phyloP scores from a whole-genome alignment of 441 rosid genomes.

The Adansonia grandidieri region DNA sequence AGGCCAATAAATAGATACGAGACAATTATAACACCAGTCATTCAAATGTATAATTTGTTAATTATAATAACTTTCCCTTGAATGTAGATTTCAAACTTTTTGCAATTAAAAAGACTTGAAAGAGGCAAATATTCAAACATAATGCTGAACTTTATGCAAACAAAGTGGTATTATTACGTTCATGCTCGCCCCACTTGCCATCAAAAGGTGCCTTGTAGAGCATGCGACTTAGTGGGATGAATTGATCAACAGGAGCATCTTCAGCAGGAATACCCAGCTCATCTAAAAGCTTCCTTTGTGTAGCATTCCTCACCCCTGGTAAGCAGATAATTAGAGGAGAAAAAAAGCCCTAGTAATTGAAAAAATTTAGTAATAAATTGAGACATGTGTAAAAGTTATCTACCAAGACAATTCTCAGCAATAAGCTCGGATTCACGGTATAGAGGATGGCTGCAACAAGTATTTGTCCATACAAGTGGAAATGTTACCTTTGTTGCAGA shows the following conservation, averaged over 20 bases:
- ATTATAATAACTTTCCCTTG: not conserved
- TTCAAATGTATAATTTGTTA: not conserved
- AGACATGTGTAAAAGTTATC: conserved; percentile 19
- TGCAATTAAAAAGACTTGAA: not conserved
- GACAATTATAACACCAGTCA: not conserved
- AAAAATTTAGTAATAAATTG: not conserved
- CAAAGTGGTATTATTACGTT: conserved; percentile 54
- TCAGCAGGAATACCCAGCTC: conserved; percentile 88
- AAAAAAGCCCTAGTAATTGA: too few relatives aligned
- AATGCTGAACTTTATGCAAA: not conserved
- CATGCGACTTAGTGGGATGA: conserved; percentile 71
- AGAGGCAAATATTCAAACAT: not conserved
- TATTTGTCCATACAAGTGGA: conserved; percentile 98
- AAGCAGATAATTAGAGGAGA: conserved; percentile 18
- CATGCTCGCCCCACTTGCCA: conserved; percentile 98
- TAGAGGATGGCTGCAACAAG: conserved; percentile 97
- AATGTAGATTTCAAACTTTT: not conserved
- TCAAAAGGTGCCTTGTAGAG: conserved; percentile 96
- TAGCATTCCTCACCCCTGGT: conserved; percentile 93
- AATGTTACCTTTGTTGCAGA: conserved; percentile 94
- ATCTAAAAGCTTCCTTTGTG: conserved; percentile 92
- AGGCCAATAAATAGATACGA: not conserved
- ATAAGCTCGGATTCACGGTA: conserved; percentile 90
- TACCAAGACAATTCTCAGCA: conserved; percentile 73
- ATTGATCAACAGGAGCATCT: conserved; percentile 83